A percentile compares a stretch with the other conserved stretches of the same genome.
These are phyloP conservation scores for Acacia concinna DNA, from an alignment of 331 rosid species.

Conservation along the genomic window DNA sequence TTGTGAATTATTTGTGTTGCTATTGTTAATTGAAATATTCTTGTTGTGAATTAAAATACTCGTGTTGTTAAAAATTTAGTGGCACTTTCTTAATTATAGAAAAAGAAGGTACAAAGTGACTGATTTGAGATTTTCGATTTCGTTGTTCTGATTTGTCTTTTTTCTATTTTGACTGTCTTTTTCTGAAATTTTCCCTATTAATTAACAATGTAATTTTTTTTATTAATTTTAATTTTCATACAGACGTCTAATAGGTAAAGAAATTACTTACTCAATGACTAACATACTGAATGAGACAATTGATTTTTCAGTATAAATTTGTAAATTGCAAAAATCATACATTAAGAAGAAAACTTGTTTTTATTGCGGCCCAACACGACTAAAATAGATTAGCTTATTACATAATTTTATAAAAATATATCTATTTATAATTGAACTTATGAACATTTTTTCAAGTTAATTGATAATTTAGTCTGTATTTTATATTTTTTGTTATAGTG, in stretches of 20 bases:
- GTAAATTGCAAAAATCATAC: not conserved
- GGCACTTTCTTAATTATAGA: too few species aligned
- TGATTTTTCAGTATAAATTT: not conserved
- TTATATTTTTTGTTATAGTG: not conserved
- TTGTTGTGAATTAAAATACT: too few species aligned
- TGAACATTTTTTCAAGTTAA: not conserved
- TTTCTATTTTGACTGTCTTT: too few species aligned
- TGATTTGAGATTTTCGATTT: too few species aligned
- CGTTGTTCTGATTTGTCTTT: too few species aligned
- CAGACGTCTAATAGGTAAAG: not conserved
- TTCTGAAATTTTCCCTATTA: too few species aligned
- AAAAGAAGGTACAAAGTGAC: too few species aligned
- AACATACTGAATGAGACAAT: not conserved
- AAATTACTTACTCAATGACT: not conserved
- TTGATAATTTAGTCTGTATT: not conserved
- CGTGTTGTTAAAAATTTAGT: too few species aligned
- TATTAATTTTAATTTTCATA: not conserved
- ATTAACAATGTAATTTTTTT: not conserved
- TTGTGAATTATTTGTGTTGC: too few species aligned
- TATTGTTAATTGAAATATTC: too few species aligned
- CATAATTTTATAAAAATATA: too few species aligned
- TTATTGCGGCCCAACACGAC: not conserved
- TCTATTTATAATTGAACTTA: too few species aligned
- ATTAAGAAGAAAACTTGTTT: not conserved
- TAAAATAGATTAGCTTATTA: not conserved